phyloP scores from a whole-genome alignment of 192 early-diverging fungal species.

The Podila horticola region DNA sequence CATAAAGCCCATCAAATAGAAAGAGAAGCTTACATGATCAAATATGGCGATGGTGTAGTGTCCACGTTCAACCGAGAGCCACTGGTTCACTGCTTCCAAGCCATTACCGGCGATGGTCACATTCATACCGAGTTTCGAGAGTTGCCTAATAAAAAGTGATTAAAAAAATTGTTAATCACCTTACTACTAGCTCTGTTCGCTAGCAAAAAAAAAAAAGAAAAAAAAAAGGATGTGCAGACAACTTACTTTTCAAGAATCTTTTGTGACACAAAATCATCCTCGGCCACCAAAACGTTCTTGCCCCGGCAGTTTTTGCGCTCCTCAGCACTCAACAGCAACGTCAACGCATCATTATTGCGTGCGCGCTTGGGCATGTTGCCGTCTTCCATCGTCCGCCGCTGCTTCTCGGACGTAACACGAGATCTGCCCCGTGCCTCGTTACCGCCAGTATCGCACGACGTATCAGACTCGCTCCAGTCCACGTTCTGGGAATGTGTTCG shows the following conservation, averaged over 20 bases:
- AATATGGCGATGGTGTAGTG: slow-evolving; percentile 47
- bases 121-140: slow-evolving; percentile 47
- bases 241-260: slow-evolving; percentile 48
- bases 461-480: too few species aligned
- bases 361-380: slow-evolving; percentile 26
- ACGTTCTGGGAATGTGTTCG: too few species aligned
- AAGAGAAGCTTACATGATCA: slow-evolving; percentile 37
- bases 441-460: background rate
- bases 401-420: background rate
- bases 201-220: too few species aligned
- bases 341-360: slow-evolving; percentile 41
- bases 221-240: too few species aligned
- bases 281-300: slow-evolving; percentile 46
- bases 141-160: slow-evolving; percentile 23
- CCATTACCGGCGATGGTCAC: slow-evolving; percentile 50
- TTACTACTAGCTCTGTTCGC: too few species aligned
- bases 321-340: slow-evolving; percentile 20
- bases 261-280: slow-evolving; percentile 49
- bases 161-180: background rate
- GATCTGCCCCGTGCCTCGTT: slow-evolving; percentile 15
- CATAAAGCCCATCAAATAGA: background rate
- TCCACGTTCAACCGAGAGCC: slow-evolving; percentile 31
- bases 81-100: slow-evolving; percentile 31
- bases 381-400: background rate
- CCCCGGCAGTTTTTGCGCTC: slow-evolving; percentile 30